A percentile compares a stretch with the other conserved stretches of the same genome.
These are phyloP conservation scores for Aspergillus japonicus DNA, from an alignment of 2,329 filamentous ascomycete genomes.

Conservation along the genomic window DNA sequence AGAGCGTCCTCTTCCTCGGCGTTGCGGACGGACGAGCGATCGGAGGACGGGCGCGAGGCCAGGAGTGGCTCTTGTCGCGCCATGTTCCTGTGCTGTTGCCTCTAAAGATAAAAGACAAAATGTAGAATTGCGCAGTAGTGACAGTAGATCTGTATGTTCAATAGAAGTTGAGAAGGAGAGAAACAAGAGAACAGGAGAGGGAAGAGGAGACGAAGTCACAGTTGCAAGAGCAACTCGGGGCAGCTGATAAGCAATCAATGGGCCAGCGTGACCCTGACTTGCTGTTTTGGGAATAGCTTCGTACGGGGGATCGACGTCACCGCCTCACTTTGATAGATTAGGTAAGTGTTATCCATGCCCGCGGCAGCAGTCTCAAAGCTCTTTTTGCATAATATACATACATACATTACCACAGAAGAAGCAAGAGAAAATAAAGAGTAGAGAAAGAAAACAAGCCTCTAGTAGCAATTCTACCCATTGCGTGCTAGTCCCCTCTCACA, in stretches of 20 bases:
- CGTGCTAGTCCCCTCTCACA: no score
- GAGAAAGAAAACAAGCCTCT: not conserved
- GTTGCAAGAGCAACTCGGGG: not conserved
- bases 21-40: constrained; percentile 55
- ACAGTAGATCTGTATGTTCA: not conserved
- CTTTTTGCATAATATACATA: not conserved
- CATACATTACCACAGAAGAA: not conserved
- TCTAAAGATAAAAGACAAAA: not conserved
- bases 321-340: not conserved
- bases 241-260: not conserved
- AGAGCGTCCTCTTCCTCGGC: constrained; percentile 64
- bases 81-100: constrained; percentile 24
- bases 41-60: constrained; percentile 55
- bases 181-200: not conserved
- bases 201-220: not conserved
- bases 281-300: constrained; percentile 10
- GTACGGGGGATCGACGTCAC: constrained; percentile 28
- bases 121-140: not conserved
- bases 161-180: not conserved
- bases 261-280: not conserved
- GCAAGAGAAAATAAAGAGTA: no score
- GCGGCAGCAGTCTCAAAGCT: not conserved
- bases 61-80: constrained; percentile 53
- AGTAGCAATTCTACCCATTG: not conserved
- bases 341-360: not conserved